Evolutionary conservation across 805 yeast species (phyloP).

Genomic region (Candida piceae): DNA sequence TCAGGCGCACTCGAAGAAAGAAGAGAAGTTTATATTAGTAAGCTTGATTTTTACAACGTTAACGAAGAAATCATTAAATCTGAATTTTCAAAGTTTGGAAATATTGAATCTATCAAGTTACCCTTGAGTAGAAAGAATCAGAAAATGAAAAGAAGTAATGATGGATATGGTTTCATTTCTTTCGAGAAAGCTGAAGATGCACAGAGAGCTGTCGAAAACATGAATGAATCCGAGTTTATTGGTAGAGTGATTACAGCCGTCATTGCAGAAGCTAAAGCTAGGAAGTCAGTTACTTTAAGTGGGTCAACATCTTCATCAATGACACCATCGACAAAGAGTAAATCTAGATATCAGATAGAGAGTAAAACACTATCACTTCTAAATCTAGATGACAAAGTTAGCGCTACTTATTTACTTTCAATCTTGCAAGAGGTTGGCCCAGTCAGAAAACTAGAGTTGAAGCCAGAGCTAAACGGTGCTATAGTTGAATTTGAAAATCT

Average conservation of each 20-base stretch:
- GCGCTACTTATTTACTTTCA: constrained; percentile 28
- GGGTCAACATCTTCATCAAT: not conserved
- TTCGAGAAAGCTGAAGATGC: constrained; percentile 43
- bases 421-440: constrained; percentile 32
- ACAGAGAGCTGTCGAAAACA: constrained; percentile 34
- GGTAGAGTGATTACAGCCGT: constrained; percentile 47
- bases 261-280: constrained; percentile 33
- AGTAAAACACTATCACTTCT: constrained; percentile 21
- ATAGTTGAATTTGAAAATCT: constrained; percentile 41
- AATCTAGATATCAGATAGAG: constrained; percentile 2
- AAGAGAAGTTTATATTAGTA: constrained; percentile 52
- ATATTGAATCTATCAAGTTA: constrained; percentile 44
- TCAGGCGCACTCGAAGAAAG: constrained; percentile 46
- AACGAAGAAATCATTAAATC: constrained; percentile 34
- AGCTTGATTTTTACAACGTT: constrained; percentile 42
- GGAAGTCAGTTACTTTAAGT: constrained; percentile 4
- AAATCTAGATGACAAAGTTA: constrained; percentile 35
- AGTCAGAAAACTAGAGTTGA: constrained; percentile 39
- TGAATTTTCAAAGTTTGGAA: constrained; percentile 47
- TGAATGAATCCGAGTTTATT: constrained; percentile 37
- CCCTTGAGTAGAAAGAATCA: constrained; percentile 36
- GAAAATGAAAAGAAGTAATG: constrained; percentile 34
- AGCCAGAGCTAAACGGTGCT: constrained; percentile 44
- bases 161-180: constrained; percentile 64
- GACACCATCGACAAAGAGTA: not conserved